Conservation (phyloP, 2,329 filamentous ascomycete genomes). For the Aurifilum marmelostoma region DNA sequence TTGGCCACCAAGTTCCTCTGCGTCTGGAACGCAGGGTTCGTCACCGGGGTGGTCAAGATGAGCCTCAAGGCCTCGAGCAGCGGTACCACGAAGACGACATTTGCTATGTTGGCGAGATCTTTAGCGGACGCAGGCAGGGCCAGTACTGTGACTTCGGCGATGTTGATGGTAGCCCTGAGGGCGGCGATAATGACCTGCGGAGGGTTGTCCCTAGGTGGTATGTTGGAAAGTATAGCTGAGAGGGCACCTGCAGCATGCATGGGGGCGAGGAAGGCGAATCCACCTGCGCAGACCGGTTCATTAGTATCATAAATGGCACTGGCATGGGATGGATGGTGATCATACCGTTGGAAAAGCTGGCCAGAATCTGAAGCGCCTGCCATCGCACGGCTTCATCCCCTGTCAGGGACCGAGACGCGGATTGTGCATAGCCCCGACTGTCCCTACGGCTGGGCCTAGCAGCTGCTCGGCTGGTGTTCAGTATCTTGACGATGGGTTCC, state of each 20-base stretch:
- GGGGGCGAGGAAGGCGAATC: conserved; percentile 75
- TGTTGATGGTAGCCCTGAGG: conserved; percentile 72
- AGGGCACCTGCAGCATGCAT: conserved; percentile 70
- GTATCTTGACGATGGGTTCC: conserved; percentile 56
- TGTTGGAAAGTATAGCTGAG: conserved; percentile 69
- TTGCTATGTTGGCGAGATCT: conserved; percentile 58
- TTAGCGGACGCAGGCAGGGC: conserved; percentile 54
- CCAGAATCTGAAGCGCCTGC: conserved; percentile 82
- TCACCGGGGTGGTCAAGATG: conserved; percentile 45
- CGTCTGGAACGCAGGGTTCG: conserved; percentile 50
- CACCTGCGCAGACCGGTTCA: conserved; percentile 56
- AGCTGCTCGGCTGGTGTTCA: conserved; percentile 42
- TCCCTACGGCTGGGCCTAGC: conserved; percentile 46
- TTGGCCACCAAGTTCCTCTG: conserved; percentile 64
- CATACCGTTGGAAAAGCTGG: conserved; percentile 82
- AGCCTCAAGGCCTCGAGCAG: conserved; percentile 65
- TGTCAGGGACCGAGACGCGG: conserved; percentile 45
- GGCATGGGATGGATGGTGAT: background rate
- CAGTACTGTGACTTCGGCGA: conserved; percentile 67
- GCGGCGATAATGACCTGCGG: conserved; percentile 72
- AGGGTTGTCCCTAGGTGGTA: conserved; percentile 68
- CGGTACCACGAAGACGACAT: conserved; percentile 65
- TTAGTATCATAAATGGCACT: conserved; percentile 7
- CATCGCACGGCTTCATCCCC: conserved; percentile 71
- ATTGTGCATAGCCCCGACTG: conserved; percentile 37